Percentiles rank a stretch among this genome's conserved stretches.
Conservation (phyloP, 208 protist species). For the Crithidia brevicula region DNA sequence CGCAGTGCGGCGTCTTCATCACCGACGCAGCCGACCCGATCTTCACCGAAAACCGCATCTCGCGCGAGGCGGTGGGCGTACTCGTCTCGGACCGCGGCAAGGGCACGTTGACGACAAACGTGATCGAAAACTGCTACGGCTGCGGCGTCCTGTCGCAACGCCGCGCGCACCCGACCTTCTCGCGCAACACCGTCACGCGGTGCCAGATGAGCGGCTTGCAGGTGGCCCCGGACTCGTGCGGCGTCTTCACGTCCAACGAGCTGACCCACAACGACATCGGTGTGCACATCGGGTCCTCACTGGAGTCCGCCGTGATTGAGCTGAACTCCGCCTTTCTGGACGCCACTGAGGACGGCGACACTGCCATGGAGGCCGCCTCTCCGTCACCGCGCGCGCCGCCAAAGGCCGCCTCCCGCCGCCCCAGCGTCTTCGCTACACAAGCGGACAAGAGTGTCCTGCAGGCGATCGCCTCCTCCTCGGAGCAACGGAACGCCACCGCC, state of each 20-base stretch:
- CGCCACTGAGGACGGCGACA: not conserved
- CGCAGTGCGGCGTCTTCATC: conserved; percentile 71
- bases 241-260: conserved; percentile 58
- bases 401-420: conserved; percentile 2
- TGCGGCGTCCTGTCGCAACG: conserved; percentile 70
- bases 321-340: conserved; percentile 48
- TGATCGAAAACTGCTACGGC: conserved; percentile 61
- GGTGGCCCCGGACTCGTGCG: conserved; percentile 53
- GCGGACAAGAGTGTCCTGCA: conserved; percentile 34
- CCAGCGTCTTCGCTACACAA: conserved; percentile 3
- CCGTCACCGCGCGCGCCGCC: not conserved
- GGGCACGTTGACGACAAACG: conserved; percentile 64
- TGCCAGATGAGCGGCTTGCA: conserved; percentile 65
- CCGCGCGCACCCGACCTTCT: conserved; percentile 58
- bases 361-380: not conserved
- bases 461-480: conserved; percentile 22
- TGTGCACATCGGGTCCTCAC: conserved; percentile 71
- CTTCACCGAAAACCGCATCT: conserved; percentile 56
- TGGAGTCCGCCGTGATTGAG: conserved; percentile 51
- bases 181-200: conserved; percentile 52
- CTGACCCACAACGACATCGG: conserved; percentile 78
- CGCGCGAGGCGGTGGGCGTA: conserved; percentile 66
- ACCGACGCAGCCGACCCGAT: conserved; percentile 46
- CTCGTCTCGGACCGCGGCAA: conserved; percentile 67
- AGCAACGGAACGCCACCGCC: conserved; percentile 29